A percentile compares a stretch with the other conserved stretches of the same genome.
phyloP scores from a whole-genome alignment of 2,329 filamentous ascomycete genomes.

The Aspergillus unguis region DNA sequence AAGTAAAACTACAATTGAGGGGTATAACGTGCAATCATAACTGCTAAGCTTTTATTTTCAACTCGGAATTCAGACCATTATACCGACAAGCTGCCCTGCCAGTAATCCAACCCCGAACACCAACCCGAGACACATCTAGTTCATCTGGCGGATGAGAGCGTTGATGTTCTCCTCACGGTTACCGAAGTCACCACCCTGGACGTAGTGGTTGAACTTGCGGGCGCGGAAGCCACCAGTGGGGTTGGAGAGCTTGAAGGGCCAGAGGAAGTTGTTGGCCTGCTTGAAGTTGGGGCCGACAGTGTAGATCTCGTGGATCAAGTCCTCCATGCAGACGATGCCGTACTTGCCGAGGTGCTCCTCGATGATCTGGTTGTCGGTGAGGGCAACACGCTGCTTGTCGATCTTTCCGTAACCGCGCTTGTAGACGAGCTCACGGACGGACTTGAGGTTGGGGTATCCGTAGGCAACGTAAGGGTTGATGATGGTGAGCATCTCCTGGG shows the following conservation, averaged over 20 bases:
- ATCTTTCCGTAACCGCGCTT: constrained; percentile 99
- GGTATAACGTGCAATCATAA: constrained; percentile 20
- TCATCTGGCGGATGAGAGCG: constrained; percentile 94
- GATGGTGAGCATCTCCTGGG: constrained; percentile 93
- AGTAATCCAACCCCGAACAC: constrained; percentile 30
- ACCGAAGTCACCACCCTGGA: constrained; percentile 96
- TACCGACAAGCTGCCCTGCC: constrained; percentile 15
- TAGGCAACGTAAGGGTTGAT: constrained; percentile 99
- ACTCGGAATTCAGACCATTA: constrained; percentile 21
- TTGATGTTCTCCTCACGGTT: constrained; percentile 99
- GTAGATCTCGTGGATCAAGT: constrained; percentile 98
- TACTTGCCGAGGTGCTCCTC: constrained; percentile 97
- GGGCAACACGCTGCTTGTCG: constrained; percentile 93
- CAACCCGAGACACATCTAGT: constrained; percentile 57
- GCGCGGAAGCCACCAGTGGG: constrained; percentile 93
- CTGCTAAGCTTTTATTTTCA: constrained; percentile 34
- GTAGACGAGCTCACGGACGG: constrained; percentile 98
- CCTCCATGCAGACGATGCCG: constrained; percentile 98
- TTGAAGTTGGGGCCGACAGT: constrained; percentile 99
- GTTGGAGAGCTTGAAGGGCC: constrained; percentile 99
- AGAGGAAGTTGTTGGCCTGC: constrained; percentile 98
- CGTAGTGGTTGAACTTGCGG: constrained; percentile 98
- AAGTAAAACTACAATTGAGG: constrained; percentile 3
- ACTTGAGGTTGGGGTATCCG: constrained; percentile 99
- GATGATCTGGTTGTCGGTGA: constrained; percentile 97